A percentile compares a stretch with the other conserved stretches of the same genome.
phyloP scores from a whole-genome alignment of 768 basidiomycete genomes.

The Lactarius deliciosus region DNA sequence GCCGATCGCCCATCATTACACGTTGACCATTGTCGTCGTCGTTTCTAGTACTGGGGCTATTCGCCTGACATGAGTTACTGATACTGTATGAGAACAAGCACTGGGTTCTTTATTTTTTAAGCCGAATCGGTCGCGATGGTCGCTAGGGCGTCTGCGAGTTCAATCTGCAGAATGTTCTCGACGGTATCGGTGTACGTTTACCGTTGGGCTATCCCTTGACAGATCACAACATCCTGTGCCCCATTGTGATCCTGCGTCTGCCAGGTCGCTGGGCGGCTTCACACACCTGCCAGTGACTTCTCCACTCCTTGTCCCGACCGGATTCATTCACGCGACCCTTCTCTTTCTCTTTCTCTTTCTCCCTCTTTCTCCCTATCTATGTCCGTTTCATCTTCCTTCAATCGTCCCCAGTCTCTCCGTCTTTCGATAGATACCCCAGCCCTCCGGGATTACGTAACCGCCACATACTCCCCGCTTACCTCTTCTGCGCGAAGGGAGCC shows the following conservation, averaged over 20 bases:
- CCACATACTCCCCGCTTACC: conserved; percentile 3
- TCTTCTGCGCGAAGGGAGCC: conserved; percentile 10
- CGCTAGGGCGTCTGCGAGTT: conserved; percentile 11
- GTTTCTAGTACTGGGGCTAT: background rate
- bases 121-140: conserved; percentile 13
- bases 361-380: conserved; percentile 10
- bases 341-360: background rate
- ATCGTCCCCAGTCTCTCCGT: conserved; percentile 21
- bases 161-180: background rate
- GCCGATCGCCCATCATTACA: background rate
- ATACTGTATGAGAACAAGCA: background rate
- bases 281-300: background rate
- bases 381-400: conserved; percentile 15
- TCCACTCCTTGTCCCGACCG: background rate
- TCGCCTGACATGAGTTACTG: background rate
- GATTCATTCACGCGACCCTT: conserved; percentile 2
- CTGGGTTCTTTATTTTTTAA: background rate
- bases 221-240: conserved; percentile 12
- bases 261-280: background rate
- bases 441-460: background rate
- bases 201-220: background rate
- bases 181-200: background rate
- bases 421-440: conserved; percentile 17
- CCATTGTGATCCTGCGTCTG: background rate
- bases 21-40: background rate